phyloP scores from a whole-genome alignment of 305 asterid species.

The Fraxinus xanthoxyloides region DNA sequence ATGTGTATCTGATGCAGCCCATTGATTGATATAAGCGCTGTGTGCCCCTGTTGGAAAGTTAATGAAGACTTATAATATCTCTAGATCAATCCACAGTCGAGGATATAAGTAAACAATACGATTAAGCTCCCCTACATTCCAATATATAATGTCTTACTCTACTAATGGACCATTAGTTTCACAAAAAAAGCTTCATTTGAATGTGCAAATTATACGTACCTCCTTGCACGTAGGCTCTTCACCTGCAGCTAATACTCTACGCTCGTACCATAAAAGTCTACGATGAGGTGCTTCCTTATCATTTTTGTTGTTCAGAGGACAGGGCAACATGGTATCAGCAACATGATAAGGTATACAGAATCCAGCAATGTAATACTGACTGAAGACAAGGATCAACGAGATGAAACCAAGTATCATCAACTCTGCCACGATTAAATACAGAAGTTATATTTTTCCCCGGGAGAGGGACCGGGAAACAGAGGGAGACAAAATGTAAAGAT shows the following conservation, averaged over 20 bases:
- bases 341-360: constrained; percentile 58
- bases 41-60: constrained; percentile 39
- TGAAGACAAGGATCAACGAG: constrained; percentile 63
- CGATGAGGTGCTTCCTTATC: constrained; percentile 34
- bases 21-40: constrained; percentile 48
- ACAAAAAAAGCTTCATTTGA: background rate
- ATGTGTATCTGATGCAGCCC: constrained; percentile 72
- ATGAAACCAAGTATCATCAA: constrained; percentile 74
- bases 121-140: background rate
- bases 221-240: constrained; percentile 32
- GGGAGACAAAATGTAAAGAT: background rate
- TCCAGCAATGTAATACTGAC: constrained; percentile 69
- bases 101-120: background rate
- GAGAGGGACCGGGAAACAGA: background rate
- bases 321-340: constrained; percentile 69
- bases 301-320: constrained; percentile 21
- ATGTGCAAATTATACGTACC: constrained; percentile 28
- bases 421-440: constrained; percentile 41
- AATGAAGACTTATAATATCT: background rate
- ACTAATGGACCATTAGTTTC: background rate
- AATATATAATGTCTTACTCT: background rate
- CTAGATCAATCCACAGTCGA: background rate
- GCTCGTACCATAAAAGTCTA: constrained; percentile 60
- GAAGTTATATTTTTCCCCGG: background rate
- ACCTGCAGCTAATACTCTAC: constrained; percentile 50